A percentile compares a stretch with the other conserved stretches of the same genome.
phyloP scores from a whole-genome alignment of 2,329 filamentous ascomycete genomes.

The Xylaria sp. region DNA sequence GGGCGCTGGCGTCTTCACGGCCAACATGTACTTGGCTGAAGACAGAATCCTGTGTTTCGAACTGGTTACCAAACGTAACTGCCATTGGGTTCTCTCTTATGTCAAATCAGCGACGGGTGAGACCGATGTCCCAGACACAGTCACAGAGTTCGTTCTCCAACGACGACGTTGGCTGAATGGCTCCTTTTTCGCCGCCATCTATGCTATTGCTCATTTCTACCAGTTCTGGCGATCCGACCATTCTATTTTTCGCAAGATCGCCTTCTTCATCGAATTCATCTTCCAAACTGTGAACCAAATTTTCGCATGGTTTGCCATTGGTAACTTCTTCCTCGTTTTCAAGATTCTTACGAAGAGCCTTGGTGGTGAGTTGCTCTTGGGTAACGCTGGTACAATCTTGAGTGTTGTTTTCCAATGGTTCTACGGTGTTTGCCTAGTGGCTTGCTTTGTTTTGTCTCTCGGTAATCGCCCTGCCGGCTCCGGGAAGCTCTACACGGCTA shows the following conservation, averaged over 20 bases:
- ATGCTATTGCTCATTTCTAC: constrained; percentile 93
- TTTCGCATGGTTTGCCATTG: constrained; percentile 97
- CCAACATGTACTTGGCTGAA: constrained; percentile 93
- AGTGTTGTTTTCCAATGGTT: constrained; percentile 95
- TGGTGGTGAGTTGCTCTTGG: constrained; percentile 70
- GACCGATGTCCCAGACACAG: constrained; percentile 93
- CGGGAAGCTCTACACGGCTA: constrained; percentile 90
- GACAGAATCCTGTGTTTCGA: constrained; percentile 97
- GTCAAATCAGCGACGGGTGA: constrained; percentile 97
- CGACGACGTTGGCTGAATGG: constrained; percentile 97
- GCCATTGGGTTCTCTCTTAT: constrained; percentile 96
- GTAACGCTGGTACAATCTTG: constrained; percentile 77
- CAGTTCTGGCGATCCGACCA: constrained; percentile 95
- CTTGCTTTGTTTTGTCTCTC: constrained; percentile 92
- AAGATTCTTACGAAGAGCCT: constrained; percentile 92
- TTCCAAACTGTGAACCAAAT: constrained; percentile 98
- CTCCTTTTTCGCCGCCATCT: constrained; percentile 96
- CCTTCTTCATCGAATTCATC: constrained; percentile 89
- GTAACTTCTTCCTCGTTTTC: constrained; percentile 99
- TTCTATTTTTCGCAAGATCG: constrained; percentile 82
- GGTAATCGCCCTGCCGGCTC: constrained; percentile 95
- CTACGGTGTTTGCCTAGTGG: constrained; percentile 88
- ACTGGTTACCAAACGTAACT: constrained; percentile 95
- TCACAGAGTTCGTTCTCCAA: constrained; percentile 94
- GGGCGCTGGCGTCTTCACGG: constrained; percentile 95